Base-by-base conservation (phyloP, 352 stramenopile species). In the Thalassiosira sp. region DNA sequence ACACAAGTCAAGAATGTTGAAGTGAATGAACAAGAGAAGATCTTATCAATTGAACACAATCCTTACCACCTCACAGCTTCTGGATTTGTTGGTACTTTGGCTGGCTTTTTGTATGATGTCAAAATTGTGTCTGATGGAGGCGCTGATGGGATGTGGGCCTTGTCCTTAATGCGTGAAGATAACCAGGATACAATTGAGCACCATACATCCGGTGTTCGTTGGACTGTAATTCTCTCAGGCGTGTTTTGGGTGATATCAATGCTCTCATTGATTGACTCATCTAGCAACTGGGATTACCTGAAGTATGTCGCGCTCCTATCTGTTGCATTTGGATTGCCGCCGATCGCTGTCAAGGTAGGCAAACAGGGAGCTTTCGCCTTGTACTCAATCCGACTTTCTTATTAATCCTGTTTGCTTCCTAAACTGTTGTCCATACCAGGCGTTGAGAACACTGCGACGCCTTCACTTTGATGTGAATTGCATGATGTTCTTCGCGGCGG, bases 391-490 rank as follows among this genome's bases (percentile, higher is more conserved):
- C n/a, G n/a, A n/a, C n/a, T n/a, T n/a, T n/a, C n/a, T n/a, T n/a
- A n/a, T n/a, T n/a, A n/a, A n/a, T n/a, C n/a, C n/a, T n/a, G n/a
- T n/a, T n/a, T n/a, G n/a, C n/a, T n/a, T n/a, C n/a, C n/a, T n/a
- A n/a, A n/a, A n/a, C n/a, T n/a, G n/a, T n/a, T n/a, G n/a, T n/a
- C n/a, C n/a, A n/a, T n/a, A n/a, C n/a, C n/a, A n/a, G n/a, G 83
- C 83, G 27, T 82, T 61, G 0, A 46, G 24, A 31, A 86, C 74
- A 22, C 40, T 90, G 8, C 60, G 76, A 49, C 61, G 81, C 15
- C 59, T 62, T n/a, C 64, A 76, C 18, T 87, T 94, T 53, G 89
- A 94, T 65, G 77, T 87, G 0, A 94, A 94, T 52, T 82, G 77
- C 49, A 77, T 94, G 66, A 94, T 94, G 87, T 43, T 89, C 18